phyloP scores from a whole-genome alignment of 176 grass and related monocot species.

The Triticum urartu region DNA sequence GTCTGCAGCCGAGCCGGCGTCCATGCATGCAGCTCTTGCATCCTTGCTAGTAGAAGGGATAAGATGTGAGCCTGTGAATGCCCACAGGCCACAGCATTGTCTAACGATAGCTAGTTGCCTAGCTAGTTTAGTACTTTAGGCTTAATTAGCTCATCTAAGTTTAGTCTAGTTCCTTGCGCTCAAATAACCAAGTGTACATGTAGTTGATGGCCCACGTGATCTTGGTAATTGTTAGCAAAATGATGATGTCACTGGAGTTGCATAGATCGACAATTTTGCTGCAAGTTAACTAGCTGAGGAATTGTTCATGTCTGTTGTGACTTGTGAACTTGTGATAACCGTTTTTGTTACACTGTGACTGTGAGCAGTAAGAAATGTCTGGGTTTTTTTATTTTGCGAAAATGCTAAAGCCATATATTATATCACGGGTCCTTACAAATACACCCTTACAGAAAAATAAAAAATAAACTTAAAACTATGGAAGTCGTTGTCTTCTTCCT shows the following conservation, averaged over 20 bases:
- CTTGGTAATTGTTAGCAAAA: slow-evolving; percentile 5
- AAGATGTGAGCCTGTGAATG: slow-evolving; percentile 7
- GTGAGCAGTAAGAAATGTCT: no score
- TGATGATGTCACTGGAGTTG: not conserved
- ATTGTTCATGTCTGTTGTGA: not conserved
- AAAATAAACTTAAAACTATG: no score
- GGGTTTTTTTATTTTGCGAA: no score
- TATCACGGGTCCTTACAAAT: no score
- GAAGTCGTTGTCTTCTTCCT: no score
- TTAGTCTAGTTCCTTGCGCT: slow-evolving; percentile 10
- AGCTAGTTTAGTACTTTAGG: not conserved
- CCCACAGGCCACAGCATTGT: not conserved
- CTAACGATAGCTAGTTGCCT: not conserved
- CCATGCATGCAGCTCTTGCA: not conserved
- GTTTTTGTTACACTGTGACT: no score
- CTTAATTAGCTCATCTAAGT: not conserved
- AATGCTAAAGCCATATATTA: no score
- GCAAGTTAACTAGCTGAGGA: not conserved
- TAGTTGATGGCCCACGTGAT: not conserved
- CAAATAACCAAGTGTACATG: slow-evolving; percentile 41
- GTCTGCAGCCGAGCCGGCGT: not conserved
- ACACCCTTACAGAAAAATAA: no score
- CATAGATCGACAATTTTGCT: not conserved
- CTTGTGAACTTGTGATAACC: not conserved
- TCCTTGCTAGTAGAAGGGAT: slow-evolving; percentile 19